Evolutionary conservation across 371 early-diverging fungal species (phyloP), one percentile per base, ranked within the genome.

Genomic region (Lichtheimia ornata): DNA sequence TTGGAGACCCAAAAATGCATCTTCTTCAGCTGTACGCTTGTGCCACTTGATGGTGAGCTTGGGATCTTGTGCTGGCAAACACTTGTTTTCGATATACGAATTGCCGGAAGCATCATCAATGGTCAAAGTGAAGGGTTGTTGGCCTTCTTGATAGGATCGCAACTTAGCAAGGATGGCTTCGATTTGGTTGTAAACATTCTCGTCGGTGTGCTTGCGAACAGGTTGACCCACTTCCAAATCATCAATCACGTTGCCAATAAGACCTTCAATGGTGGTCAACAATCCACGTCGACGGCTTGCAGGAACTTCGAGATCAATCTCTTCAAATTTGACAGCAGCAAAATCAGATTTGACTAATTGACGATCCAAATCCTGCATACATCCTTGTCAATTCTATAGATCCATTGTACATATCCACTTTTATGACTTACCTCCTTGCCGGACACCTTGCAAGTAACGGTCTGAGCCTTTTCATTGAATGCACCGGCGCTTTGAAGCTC

Each of bases 101-200:
- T 97, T 97, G 45, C 97, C 97, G 25, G 94, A 82, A 20, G 96
- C 94, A 70, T 97, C 97, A 70, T 95, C 93, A 44, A 97, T 70
- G 12, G 77, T 74, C 58, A 97, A 53, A 0, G 91, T 92, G 70
- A 95, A 95, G 0, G 81, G 78, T 18, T 71, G 72, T 35, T 74
- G 80, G 59, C 75, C 76, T 25, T 82, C 83, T 42, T 79, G 66
- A 63, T 88, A 89, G 4, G 60, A 68, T 43, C 83, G 73, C 52
- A 97, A 78, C 45, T 78, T 88, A 22, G 73, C 75, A 53, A 96
- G 73, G 35, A 95, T 74, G 3, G 55, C 68, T 58, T 95, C 87
- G 58, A 97, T 92, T 65, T 90, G 83, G 61, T 84, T 83, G 72
- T 91, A 89, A 20, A 90, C 67, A 20, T 79, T 84, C 42, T 84